A percentile compares a stretch with the other conserved stretches of the same genome.
phyloP scores from a whole-genome alignment of 345 rosid species.

The Theobroma cacao region DNA sequence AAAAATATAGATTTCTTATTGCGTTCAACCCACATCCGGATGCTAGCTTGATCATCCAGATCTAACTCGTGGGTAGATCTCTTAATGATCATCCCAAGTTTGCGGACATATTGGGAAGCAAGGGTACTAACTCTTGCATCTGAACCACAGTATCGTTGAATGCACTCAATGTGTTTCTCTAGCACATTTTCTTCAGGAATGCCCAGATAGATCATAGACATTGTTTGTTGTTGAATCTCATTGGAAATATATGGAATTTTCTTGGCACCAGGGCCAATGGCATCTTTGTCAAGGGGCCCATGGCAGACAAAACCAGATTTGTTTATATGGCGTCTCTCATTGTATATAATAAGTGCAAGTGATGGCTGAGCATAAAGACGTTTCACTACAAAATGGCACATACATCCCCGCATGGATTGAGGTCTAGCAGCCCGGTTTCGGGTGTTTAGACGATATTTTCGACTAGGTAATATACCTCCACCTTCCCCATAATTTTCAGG shows the following conservation, averaged over 20 bases:
- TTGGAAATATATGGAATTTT: conserved; percentile 82
- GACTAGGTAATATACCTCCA: conserved; percentile 79
- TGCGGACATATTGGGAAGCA: conserved; percentile 89
- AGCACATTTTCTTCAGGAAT: conserved; percentile 90
- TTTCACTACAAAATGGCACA: conserved; percentile 81
- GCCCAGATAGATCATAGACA: conserved; percentile 96
- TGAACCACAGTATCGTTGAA: conserved; percentile 81
- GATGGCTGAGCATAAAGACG: conserved; percentile 79
- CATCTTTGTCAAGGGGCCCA: conserved; percentile 94
- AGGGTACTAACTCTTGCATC: conserved; percentile 63
- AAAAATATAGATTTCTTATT: conserved; percentile 85
- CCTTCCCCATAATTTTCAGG: conserved; percentile 99
- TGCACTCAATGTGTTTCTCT: conserved; percentile 94
- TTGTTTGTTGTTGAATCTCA: conserved; percentile 81
- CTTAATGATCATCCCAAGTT: conserved; percentile 87
- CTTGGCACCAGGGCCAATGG: conserved; percentile 94
- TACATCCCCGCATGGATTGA: conserved; percentile 97
- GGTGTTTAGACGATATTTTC: conserved; percentile 81
- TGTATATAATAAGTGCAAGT: conserved; percentile 72
- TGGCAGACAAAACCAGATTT: conserved; percentile 86
- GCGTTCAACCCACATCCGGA: conserved; percentile 80
- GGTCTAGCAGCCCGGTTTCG: conserved; percentile 87
- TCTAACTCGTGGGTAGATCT: conserved; percentile 88
- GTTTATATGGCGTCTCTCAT: conserved; percentile 81
- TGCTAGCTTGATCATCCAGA: conserved; percentile 90